Base-by-base conservation (phyloP, 139 green algal genomes). In the Tetradesmus obliquus region DNA sequence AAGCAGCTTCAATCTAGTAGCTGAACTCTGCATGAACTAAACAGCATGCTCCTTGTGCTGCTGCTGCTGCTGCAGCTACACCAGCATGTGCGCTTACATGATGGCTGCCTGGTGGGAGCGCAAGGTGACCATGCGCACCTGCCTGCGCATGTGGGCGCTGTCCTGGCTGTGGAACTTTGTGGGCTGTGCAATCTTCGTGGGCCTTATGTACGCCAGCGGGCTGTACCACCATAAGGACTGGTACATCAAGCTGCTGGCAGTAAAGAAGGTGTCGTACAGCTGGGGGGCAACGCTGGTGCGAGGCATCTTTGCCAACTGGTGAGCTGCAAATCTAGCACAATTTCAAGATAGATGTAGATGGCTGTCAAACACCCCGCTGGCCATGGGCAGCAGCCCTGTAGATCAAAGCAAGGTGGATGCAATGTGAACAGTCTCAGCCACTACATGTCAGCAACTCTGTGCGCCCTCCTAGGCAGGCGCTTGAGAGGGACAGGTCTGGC, bases 241-340 rank as follows among this genome's bases (percentile, higher is more conserved):
- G 88, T 84, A 79, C 89, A 83, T 76, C 80, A 57, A 80, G 51
- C 6, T 55, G 62, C 81, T 92, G 8, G 80, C 51, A 32, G 53
- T 55, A 15, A 88, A 92, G 62, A 88, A 92, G 81, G 82, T 62
- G 17, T 83, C 69, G 5, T 17, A 84, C 6, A 24, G 86, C 86
- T 90, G 86, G 86, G 86, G 86, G 32, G 53, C 53, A 22, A 57
- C 76, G 19, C 79, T 94, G 12, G 88, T 93, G n/a, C 72, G 81
- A 3, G 93, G 88, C 55, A 94, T 94, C 53, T 93, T 95, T 19
- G 93, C 92, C 54, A 95, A 95, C 92, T 94, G 92, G 92, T 87
- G 55, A 72, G 82, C 13, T 8, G 45, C 13, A 20, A 13, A 13
- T 76, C 13, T 76, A 17, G 17, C 13, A 76, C 66, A 76, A n/a